Evolutionary conservation across 257 asterid genomes (phyloP).

Genomic region (Petrea volubilis): DNA sequence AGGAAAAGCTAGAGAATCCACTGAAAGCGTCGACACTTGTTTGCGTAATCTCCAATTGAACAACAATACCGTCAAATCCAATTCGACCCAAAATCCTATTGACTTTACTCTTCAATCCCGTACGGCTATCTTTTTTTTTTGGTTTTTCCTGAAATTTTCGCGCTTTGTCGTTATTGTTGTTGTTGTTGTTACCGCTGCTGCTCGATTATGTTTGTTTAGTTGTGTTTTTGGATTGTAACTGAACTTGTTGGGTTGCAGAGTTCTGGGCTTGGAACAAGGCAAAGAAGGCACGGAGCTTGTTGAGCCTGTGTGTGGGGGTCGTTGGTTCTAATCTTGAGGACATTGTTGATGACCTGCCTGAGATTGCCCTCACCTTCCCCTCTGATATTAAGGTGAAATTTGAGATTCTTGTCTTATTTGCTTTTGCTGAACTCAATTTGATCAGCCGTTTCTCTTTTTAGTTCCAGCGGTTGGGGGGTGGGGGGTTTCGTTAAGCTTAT

Average conservation of each 20-base stretch:
- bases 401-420: not conserved
- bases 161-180: not conserved
- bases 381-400: slow-evolving; percentile 61
- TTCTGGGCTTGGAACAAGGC: slow-evolving; percentile 36
- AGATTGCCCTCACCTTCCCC: slow-evolving; percentile 61
- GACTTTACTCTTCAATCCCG: slow-evolving; percentile 38
- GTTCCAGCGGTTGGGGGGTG: not conserved
- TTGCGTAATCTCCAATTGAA: slow-evolving; percentile 45
- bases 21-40: slow-evolving; percentile 19
- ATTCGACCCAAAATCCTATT: slow-evolving; percentile 17
- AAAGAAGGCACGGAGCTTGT: slow-evolving; percentile 67
- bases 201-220: not conserved
- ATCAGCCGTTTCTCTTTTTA: not conserved
- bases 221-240: slow-evolving; percentile 1
- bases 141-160: not conserved
- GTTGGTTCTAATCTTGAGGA: slow-evolving; percentile 87
- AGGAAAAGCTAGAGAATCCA: slow-evolving; percentile 34
- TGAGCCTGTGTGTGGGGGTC: slow-evolving; percentile 82
- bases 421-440: slow-evolving; percentile 1
- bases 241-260: slow-evolving; percentile 39
- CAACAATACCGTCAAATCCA: slow-evolving; percentile 25
- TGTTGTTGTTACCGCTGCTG: not conserved
- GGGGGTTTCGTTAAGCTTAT: too few species aligned
- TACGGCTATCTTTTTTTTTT: slow-evolving; percentile 21
- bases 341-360: slow-evolving; percentile 70